Evolutionary conservation across 192 early-diverging fungal genomes (phyloP).

Genomic region (Funneliformis mosseae): DNA sequence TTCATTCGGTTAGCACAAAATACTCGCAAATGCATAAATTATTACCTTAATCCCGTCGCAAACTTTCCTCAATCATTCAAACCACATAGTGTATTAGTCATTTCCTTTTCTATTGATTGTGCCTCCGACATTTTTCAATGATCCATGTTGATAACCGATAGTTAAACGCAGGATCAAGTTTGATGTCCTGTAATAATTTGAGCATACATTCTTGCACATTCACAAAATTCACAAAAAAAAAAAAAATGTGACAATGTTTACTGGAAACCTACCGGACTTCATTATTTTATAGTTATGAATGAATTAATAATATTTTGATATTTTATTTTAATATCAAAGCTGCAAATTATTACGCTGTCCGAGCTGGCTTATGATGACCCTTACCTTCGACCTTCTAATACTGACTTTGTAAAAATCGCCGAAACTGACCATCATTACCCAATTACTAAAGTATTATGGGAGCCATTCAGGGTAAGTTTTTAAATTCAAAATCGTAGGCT

Average conservation of each 20-base stretch:
- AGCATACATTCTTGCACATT: too few relatives aligned
- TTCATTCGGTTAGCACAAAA: not conserved
- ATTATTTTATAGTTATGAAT: too few relatives aligned
- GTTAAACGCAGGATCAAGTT: too few relatives aligned
- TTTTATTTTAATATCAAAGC: conserved; percentile 41
- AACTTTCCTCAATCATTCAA: too few relatives aligned
- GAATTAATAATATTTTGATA: not conserved
- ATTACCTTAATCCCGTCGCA: too few relatives aligned
- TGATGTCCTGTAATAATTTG: too few relatives aligned
- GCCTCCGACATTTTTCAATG: not conserved
- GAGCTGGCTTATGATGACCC: conserved; percentile 50
- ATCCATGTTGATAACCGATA: not conserved
- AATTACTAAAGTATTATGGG: conserved; percentile 89
- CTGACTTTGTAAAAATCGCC: conserved; percentile 75
- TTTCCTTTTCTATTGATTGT: too few relatives aligned
- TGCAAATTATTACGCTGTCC: conserved; percentile 64
- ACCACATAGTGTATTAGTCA: too few relatives aligned
- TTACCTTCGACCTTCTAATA: conserved; percentile 44
- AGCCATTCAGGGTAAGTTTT: conserved; percentile 64
- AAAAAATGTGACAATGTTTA: too few relatives aligned
- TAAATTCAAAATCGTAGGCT: not conserved
- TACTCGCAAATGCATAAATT: not conserved
- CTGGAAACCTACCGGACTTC: too few relatives aligned
- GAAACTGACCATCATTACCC: conserved; percentile 85
- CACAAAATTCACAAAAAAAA: too few relatives aligned